phyloP scores from a whole-genome alignment of 1,284 basidiomycete species.

The Sporisorium sorghi region DNA sequence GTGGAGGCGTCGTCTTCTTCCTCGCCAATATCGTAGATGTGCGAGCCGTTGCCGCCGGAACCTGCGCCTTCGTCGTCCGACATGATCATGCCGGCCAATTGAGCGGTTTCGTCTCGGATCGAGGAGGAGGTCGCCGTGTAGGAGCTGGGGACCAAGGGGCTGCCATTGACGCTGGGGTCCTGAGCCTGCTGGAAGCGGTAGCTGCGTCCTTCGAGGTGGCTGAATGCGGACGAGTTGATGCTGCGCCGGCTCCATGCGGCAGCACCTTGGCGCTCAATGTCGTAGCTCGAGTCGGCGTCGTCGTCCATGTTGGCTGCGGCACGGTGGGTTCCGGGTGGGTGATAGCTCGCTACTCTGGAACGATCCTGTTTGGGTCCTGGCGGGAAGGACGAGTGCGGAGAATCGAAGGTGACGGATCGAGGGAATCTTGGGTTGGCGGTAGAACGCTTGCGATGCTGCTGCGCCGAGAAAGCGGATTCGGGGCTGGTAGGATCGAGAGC shows the following conservation, averaged over 20 bases:
- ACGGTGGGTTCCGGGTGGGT: conserved; percentile 22
- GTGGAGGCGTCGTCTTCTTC: conserved; percentile 22
- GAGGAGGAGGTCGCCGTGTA: conserved; percentile 63
- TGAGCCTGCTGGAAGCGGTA: conserved; percentile 51
- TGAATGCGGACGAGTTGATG: conserved; percentile 54
- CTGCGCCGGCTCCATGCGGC: conserved; percentile 28
- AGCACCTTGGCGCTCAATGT: conserved; percentile 46
- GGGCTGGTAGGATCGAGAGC: conserved; percentile 32
- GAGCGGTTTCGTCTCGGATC: conserved; percentile 65
- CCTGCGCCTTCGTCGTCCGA: conserved; percentile 50
- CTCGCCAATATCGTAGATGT: conserved; percentile 49
- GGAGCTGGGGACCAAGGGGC: conserved; percentile 45
- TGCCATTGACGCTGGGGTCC: conserved; percentile 25
- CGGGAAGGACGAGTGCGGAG: conserved; percentile 46
- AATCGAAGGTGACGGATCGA: conserved; percentile 48
- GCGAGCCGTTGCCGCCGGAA: conserved; percentile 34
- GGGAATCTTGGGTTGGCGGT: conserved; percentile 28
- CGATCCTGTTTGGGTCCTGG: conserved; percentile 37
- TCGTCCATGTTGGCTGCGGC: conserved; percentile 19
- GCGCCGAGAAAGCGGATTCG: conserved; percentile 8
- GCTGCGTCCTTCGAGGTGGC: conserved; percentile 63
- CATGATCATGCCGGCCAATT: conserved; percentile 63
- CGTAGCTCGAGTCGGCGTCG: conserved; percentile 35
- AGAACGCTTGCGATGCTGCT: conserved; percentile 24
- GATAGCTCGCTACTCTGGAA: conserved; percentile 29